Conservation (phyloP, 1,139 yeast genomes). For the Candida sanyaensis region DNA sequence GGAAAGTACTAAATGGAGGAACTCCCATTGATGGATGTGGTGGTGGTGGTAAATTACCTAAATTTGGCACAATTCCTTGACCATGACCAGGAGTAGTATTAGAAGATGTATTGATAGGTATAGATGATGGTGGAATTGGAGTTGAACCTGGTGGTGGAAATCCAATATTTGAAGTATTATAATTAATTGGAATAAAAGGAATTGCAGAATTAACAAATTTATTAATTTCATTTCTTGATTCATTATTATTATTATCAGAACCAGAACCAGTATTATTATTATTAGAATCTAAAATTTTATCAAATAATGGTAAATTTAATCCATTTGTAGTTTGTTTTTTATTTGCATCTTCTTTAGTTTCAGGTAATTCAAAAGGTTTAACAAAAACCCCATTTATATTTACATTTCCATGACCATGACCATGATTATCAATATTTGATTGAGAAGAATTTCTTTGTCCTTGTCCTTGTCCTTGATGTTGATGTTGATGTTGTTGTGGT, state of each 20-base stretch:
- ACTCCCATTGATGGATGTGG: slow-evolving; percentile 5
- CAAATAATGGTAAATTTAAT: slow-evolving; percentile 11
- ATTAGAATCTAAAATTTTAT: slow-evolving; percentile 4
- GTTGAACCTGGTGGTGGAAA: slow-evolving; percentile 5
- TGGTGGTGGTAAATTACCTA: background rate
- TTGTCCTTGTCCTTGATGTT: too few relatives aligned
- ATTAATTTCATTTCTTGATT: background rate
- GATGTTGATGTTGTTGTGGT: slow-evolving; percentile 12
- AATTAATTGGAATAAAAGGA: slow-evolving; percentile 3
- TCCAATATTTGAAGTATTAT: background rate
- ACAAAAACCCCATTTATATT: slow-evolving; percentile 19
- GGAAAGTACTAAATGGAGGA: slow-evolving; percentile 7
- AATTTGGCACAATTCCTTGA: background rate
- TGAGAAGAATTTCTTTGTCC: slow-evolving; percentile 6
- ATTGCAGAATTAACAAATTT: background rate
- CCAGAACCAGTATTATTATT: background rate
- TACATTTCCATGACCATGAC: slow-evolving; percentile 13
- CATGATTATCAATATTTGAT: too few relatives aligned
- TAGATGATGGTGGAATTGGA: slow-evolving; percentile 19
- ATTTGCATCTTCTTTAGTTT: slow-evolving; percentile 20
- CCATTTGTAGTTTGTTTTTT: slow-evolving; percentile 10
- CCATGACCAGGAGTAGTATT: slow-evolving; percentile 8
- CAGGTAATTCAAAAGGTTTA: slow-evolving; percentile 41
- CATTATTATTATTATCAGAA: background rate
- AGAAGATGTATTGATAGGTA: slow-evolving; percentile 18